A percentile compares a stretch with the other conserved stretches of the same genome.
Evolutionary conservation across 2,329 filamentous ascomycete genomes (phyloP).

Genomic region (Lasiodiplodia theobromae): DNA sequence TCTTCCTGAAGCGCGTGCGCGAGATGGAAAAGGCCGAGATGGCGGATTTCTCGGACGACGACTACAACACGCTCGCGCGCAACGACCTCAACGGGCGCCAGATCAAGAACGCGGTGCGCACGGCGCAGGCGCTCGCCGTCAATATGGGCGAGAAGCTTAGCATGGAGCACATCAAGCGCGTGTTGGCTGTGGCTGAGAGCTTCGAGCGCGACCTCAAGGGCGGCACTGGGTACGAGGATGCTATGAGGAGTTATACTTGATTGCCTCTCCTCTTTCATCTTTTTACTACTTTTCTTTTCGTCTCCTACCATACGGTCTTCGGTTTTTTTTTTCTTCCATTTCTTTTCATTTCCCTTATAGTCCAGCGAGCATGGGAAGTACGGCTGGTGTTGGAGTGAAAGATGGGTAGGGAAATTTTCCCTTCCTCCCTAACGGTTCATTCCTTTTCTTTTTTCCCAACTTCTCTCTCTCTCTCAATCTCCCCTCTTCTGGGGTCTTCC

Average conservation of each 20-base stretch:
- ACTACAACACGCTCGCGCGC: slow-evolving; percentile 71
- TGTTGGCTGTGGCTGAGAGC: slow-evolving; percentile 82
- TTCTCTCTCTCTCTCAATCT: background rate
- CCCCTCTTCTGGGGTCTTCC: background rate
- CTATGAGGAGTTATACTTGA: slow-evolving; percentile 77
- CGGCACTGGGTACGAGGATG: slow-evolving; percentile 79
- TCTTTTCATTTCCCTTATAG: background rate
- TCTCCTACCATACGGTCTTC: no score
- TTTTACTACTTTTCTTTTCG: background rate
- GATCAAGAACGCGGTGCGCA: slow-evolving; percentile 89
- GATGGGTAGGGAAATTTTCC: background rate
- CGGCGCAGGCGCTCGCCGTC: slow-evolving; percentile 81
- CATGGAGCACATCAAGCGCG: slow-evolving; percentile 81
- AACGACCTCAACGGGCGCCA: slow-evolving; percentile 75
- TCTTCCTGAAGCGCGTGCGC: slow-evolving; percentile 78
- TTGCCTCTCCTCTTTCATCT: background rate
- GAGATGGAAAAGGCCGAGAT: slow-evolving; percentile 62
- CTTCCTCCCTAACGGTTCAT: background rate
- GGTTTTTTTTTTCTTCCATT: no score
- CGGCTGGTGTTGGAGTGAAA: background rate
- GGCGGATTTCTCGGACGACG: slow-evolving; percentile 69
- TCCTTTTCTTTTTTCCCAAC: background rate
- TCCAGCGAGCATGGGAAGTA: background rate
- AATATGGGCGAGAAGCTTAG: slow-evolving; percentile 74
- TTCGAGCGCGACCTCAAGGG: slow-evolving; percentile 87